A percentile compares a stretch with the other conserved stretches of the same genome.
Evolutionary conservation across 1,284 basidiomycete genomes (phyloP).

Genomic region (Peniophora sp.): DNA sequence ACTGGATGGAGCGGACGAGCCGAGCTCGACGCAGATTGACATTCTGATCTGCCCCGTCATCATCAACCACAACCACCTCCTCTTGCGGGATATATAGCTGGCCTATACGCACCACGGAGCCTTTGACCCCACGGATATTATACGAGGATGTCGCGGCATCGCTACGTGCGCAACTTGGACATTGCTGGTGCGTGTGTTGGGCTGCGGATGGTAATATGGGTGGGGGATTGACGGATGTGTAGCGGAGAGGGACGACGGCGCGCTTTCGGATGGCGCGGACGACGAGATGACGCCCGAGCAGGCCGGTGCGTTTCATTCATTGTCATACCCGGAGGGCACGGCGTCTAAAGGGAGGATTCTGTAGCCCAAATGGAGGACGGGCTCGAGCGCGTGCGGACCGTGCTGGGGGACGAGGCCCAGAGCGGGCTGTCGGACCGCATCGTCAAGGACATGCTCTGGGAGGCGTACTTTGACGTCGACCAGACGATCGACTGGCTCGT

Average conservation of each 20-base stretch:
- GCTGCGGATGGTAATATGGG: conserved; percentile 3
- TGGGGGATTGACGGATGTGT: conserved; percentile 2
- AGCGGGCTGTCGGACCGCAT: conserved; percentile 67
- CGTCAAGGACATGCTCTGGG: conserved; percentile 83
- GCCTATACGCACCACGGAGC: too few relatives aligned
- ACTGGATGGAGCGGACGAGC: too few relatives aligned
- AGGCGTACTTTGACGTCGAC: conserved; percentile 83
- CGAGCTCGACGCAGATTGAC: too few relatives aligned
- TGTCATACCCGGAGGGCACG: not conserved
- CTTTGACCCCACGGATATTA: too few relatives aligned
- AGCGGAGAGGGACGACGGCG: conserved; percentile 76
- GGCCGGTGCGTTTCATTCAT: conserved; percentile 37
- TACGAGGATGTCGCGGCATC: conserved; percentile 75
- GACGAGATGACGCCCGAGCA: conserved; percentile 59
- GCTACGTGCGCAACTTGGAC: conserved; percentile 85
- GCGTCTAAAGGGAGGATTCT: not conserved
- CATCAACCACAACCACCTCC: too few relatives aligned
- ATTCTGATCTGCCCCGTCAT: too few relatives aligned
- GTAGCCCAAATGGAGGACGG: conserved; percentile 70
- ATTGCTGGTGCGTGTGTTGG: conserved; percentile 54
- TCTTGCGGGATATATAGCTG: too few relatives aligned
- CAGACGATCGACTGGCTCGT: conserved; percentile 69
- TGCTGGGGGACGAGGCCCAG: conserved; percentile 59
- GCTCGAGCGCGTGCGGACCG: conserved; percentile 55
- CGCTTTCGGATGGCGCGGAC: conserved; percentile 61